These are phyloP conservation scores for Blastobotrys apis DNA, from an alignment of 1,139 yeast species.

Conservation along the genomic window DNA sequence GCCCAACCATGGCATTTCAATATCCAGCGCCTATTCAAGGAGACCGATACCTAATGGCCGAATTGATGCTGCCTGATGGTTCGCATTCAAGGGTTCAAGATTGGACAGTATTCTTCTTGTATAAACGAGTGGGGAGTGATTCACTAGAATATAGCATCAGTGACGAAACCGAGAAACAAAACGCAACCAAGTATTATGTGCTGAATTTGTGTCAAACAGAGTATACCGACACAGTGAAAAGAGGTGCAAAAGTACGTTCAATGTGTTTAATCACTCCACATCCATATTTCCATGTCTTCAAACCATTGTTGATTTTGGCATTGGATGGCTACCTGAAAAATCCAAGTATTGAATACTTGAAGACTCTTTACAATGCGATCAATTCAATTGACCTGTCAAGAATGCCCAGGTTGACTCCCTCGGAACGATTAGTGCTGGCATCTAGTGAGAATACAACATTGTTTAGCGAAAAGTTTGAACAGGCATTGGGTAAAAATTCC, in stretches of 20 bases:
- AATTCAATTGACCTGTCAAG: constrained; percentile 35
- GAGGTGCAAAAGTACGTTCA: constrained; percentile 57
- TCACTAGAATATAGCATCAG: constrained; percentile 27
- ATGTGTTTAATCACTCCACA: constrained; percentile 51
- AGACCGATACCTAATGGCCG: constrained; percentile 42
- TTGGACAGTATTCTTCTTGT: constrained; percentile 54
- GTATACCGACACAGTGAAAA: constrained; percentile 42
- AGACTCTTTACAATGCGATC: constrained; percentile 39
- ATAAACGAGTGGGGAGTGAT: constrained; percentile 33
- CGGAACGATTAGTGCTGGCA: constrained; percentile 33
- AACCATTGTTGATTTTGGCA: constrained; percentile 53
- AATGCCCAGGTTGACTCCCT: constrained; percentile 31
- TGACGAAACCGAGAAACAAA: constrained; percentile 26
- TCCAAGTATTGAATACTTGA: constrained; percentile 29
- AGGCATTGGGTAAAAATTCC: constrained; percentile 11
- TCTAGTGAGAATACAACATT: constrained; percentile 30
- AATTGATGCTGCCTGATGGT: constrained; percentile 63
- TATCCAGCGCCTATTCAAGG: constrained; percentile 51
- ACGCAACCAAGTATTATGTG: constrained; percentile 47
- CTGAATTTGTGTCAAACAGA: constrained; percentile 56
- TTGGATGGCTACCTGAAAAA: constrained; percentile 42
- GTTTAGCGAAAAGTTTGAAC: constrained; percentile 32
- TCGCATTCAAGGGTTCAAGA: constrained; percentile 58
- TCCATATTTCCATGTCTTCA: constrained; percentile 53
- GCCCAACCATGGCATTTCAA: constrained; percentile 52